Evolutionary conservation across 1,139 yeast species (phyloP), one percentile per base, ranked within the genome.

Genomic region (Magnusiomyces sp.): DNA sequence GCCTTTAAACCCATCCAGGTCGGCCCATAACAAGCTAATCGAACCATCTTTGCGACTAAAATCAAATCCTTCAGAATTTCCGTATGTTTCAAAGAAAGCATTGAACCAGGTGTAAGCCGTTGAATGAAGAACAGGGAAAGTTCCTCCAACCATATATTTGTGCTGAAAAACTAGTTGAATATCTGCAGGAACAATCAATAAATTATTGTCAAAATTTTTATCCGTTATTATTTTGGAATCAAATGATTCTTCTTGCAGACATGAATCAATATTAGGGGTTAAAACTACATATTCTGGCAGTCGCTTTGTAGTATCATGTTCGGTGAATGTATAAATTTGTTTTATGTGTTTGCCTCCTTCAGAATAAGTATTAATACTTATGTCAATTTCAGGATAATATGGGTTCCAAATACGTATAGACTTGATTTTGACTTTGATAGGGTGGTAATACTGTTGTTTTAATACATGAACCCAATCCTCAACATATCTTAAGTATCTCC

Each of bases 1-100:
- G 0, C 95, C 95, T 54, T 74, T 74, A 57, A 72, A 73, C 0
- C 95, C 95, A 61, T 88, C 95, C 54, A 83, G 66, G 1, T 79
- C 74, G 2, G 71, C 70, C 94, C 90, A 83, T 5, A 53, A 47
- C 2, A 69, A 59, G 7, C 53, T 50, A 42, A 64, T 59, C 37
- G 59, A 50, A 43, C 66, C 61, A 38, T 54, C 49, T 32, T 50
- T 47, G 19, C 49, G 51, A 32, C 45, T 41, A 33, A 49, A 50
- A 36, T 53, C 51, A 45, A 54, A 51, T 2, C 54, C 55, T 1
- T 49, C 49, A 19, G 52, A 46, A n/a, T 52, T 44, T 14, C 54
- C 49, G 43, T 55, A 52, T 3, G 61, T 57, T 55, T 70, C 73
- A 50, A 68, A 64, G 49, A 56, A 58, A 1, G 62, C 60, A 51